Evolutionary conservation across 768 basidiomycete species (phyloP).

Genomic region (Leccinum imitatum): DNA sequence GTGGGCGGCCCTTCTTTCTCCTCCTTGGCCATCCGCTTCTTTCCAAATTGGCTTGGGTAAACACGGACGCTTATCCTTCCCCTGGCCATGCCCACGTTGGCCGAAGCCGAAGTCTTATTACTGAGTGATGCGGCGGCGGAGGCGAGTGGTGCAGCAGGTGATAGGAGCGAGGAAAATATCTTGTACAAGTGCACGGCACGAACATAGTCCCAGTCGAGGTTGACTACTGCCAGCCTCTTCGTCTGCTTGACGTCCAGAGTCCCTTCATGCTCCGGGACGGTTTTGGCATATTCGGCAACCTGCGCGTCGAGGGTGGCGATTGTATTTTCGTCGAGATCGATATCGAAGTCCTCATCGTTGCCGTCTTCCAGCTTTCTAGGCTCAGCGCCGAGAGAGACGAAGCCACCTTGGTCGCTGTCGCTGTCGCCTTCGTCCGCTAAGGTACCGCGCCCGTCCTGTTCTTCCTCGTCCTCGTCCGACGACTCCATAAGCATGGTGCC

Average conservation of each 20-base stretch:
- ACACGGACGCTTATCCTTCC: conserved; percentile 80
- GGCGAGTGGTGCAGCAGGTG: conserved; percentile 49
- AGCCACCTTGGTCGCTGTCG: conserved; percentile 47
- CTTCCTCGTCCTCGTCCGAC: conserved; percentile 70
- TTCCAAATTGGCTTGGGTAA: conserved; percentile 94
- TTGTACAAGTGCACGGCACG: conserved; percentile 88
- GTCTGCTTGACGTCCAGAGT: conserved; percentile 48
- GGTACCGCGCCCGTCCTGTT: conserved; percentile 3
- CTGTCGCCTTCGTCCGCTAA: conserved; percentile 43
- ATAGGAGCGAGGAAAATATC: conserved; percentile 86
- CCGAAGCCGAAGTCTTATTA: conserved; percentile 15
- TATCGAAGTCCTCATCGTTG: conserved; percentile 47
- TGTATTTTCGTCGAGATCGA: conserved; percentile 80
- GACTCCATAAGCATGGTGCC: conserved; percentile 87
- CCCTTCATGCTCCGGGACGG: conserved; percentile 45
- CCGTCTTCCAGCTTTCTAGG: conserved; percentile 15
- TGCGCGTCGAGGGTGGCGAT: conserved; percentile 74
- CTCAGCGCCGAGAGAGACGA: conserved; percentile 51
- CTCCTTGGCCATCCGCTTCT: conserved; percentile 79
- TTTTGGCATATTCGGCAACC: conserved; percentile 56
- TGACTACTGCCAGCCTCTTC: conserved; percentile 82
- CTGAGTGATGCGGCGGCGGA: conserved; percentile 26
- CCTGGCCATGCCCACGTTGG: conserved; percentile 37
- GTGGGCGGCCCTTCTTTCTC: conserved; percentile 88
- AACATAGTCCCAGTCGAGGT: conserved; percentile 98